phyloP scores from a whole-genome alignment of 257 asterid genomes.

The Cinchona pubescens region DNA sequence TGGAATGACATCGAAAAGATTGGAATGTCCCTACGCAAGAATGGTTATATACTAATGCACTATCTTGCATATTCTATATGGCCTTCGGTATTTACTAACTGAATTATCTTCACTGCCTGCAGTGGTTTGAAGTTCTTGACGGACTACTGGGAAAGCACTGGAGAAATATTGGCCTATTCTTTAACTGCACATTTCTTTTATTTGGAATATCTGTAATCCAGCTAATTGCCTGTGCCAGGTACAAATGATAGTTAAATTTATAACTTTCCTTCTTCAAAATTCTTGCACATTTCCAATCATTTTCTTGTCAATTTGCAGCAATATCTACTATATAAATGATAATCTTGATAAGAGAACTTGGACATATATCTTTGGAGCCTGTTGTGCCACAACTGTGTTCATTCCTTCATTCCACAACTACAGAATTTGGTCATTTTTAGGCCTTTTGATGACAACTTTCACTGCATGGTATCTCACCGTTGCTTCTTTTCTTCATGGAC shows the following conservation, averaged over 20 bases:
- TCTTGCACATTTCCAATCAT: background rate
- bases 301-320: slow-evolving; percentile 44
- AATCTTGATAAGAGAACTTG: slow-evolving; percentile 85
- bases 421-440: slow-evolving; percentile 78
- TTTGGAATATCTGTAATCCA: slow-evolving; percentile 96
- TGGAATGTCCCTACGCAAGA: no score
- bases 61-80: no score
- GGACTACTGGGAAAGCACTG: slow-evolving; percentile 85
- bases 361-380: slow-evolving; percentile 90
- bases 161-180: slow-evolving; percentile 83
- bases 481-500: slow-evolving; percentile 77
- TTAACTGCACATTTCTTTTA: slow-evolving; percentile 91
- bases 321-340: slow-evolving; percentile 81
- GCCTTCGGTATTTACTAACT: background rate
- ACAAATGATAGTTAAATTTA: background rate
- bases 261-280: background rate
- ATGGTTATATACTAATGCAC: no score
- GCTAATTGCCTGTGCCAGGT: slow-evolving; percentile 97
- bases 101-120: slow-evolving; percentile 11
- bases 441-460: slow-evolving; percentile 72
- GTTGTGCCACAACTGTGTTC: slow-evolving; percentile 83
- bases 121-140: slow-evolving; percentile 97
- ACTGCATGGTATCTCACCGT: slow-evolving; percentile 84
- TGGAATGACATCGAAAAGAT: no score
- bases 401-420: slow-evolving; percentile 88